Conservation (phyloP, 768 basidiomycete genomes). For the Austroboletus festivus region DNA sequence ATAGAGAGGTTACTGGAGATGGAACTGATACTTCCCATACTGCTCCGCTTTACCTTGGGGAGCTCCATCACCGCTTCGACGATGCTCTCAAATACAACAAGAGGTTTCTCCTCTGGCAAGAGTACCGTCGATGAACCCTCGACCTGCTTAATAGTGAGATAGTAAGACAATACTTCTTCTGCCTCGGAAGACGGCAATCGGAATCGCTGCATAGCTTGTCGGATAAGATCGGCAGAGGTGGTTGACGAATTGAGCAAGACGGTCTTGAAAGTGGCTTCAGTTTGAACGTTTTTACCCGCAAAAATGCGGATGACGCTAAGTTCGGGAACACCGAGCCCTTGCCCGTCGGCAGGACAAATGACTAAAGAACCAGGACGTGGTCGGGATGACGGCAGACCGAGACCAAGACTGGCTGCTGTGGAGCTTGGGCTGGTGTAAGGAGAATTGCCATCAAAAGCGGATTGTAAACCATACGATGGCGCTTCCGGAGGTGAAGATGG, state of each 20-base stretch:
- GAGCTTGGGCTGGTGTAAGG: constrained; percentile 39
- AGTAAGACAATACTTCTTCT: constrained; percentile 63
- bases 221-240: constrained; percentile 77
- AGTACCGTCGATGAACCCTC: constrained; percentile 81
- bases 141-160: constrained; percentile 89
- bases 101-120: constrained; percentile 70
- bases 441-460: constrained; percentile 53
- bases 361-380: constrained; percentile 79
- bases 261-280: constrained; percentile 98
- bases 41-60: constrained; percentile 89
- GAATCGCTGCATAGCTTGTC: constrained; percentile 95
- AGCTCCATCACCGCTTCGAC: constrained; percentile 77
- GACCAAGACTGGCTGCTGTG: constrained; percentile 40
- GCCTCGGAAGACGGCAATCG: constrained; percentile 61
- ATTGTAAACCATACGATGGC: constrained; percentile 73
- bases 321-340: constrained; percentile 65
- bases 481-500: constrained; percentile 76
- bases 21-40: constrained; percentile 92
- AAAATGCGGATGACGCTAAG: constrained; percentile 96
- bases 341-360: constrained; percentile 60
- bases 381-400: constrained; percentile 50
- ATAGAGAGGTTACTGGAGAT: constrained; percentile 87
- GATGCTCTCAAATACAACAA: constrained; percentile 86
- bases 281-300: constrained; percentile 85
- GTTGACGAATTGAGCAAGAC: constrained; percentile 88